Conservation (phyloP, 1,284 basidiomycete genomes). For the Salmacisia buchloeana region DNA sequence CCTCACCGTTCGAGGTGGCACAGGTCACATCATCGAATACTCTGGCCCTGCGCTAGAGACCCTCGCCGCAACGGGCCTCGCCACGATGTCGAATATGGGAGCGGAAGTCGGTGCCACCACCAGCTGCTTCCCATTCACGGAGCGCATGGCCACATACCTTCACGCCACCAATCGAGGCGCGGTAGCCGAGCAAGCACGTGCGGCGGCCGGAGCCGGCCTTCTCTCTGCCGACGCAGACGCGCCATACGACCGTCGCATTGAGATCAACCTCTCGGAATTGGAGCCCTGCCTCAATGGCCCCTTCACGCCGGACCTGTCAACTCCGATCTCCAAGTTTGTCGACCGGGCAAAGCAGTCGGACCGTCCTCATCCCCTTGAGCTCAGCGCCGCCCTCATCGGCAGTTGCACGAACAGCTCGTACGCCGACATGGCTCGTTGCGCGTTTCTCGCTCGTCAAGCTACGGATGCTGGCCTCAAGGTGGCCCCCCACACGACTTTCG, state of each 20-base stretch:
- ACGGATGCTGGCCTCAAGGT: slow-evolving; percentile 72
- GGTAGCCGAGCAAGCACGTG: slow-evolving; percentile 79
- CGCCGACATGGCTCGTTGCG: slow-evolving; percentile 68
- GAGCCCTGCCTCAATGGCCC: slow-evolving; percentile 92
- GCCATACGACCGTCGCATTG: slow-evolving; percentile 93
- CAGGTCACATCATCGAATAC: slow-evolving; percentile 93
- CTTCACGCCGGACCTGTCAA: slow-evolving; percentile 94
- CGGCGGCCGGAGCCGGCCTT: slow-evolving; percentile 71
- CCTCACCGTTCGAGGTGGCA: slow-evolving; percentile 93
- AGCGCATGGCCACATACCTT: slow-evolving; percentile 78
- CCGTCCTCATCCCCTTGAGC: slow-evolving; percentile 74
- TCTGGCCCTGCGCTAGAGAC: slow-evolving; percentile 86
- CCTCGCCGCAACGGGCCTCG: slow-evolving; percentile 91
- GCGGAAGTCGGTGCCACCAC: slow-evolving; percentile 99
- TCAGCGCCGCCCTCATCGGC: slow-evolving; percentile 87
- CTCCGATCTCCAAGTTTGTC: slow-evolving; percentile 87
- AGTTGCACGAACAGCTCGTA: slow-evolving; percentile 79
- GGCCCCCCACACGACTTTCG: slow-evolving; percentile 71
- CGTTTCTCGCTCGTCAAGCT: slow-evolving; percentile 85
- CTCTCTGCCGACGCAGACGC: slow-evolving; percentile 77
- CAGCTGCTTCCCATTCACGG: slow-evolving; percentile 91
- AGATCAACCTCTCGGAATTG: slow-evolving; percentile 84
- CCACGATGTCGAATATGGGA: slow-evolving; percentile 97
- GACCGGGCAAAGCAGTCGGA: slow-evolving; percentile 69
- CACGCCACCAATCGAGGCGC: slow-evolving; percentile 81